A percentile compares a stretch with the other conserved stretches of the same genome.
These are phyloP conservation scores for Klebsormidium nitens DNA, from an alignment of 139 green algal genomes.

Conservation along the genomic window DNA sequence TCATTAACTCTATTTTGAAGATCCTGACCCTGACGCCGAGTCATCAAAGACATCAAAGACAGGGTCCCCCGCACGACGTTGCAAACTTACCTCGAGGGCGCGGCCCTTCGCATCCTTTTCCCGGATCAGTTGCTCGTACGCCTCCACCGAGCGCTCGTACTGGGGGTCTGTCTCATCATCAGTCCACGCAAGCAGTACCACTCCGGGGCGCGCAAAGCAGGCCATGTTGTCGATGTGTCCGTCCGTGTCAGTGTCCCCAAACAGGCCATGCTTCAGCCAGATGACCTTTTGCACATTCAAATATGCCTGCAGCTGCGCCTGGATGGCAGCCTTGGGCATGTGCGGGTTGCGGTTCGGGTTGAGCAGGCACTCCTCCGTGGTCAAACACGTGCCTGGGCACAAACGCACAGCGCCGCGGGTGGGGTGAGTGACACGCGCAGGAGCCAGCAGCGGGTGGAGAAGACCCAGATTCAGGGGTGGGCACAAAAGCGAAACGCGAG, in stretches of 20 bases:
- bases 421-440: too few relatives aligned
- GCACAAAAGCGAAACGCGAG: too few relatives aligned
- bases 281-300: constrained; percentile 67
- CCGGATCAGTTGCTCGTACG: not conserved
- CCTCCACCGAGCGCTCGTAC: not conserved
- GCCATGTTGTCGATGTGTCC: constrained; percentile 74
- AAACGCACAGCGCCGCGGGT: not conserved
- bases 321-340: constrained; percentile 52
- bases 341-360: constrained; percentile 63
- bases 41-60: too few relatives aligned
- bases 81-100: constrained; percentile 54
- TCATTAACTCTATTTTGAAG: too few relatives aligned
- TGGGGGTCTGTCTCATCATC: constrained; percentile 58
- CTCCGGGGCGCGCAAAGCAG: constrained; percentile 60
- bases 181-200: constrained; percentile 61
- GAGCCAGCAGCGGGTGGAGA: not conserved
- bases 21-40: too few relatives aligned
- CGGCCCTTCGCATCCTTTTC: constrained; percentile 52
- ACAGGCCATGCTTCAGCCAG: not conserved
- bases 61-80: too few relatives aligned
- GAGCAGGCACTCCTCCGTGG: constrained; percentile 70
- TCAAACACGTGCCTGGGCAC: constrained; percentile 52
- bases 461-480: too few relatives aligned
- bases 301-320: constrained; percentile 58
- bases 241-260: constrained; percentile 46